Evolutionary conservation across 2,329 filamentous ascomycete genomes (phyloP).

Genomic region (Cladophialophora yegresii): DNA sequence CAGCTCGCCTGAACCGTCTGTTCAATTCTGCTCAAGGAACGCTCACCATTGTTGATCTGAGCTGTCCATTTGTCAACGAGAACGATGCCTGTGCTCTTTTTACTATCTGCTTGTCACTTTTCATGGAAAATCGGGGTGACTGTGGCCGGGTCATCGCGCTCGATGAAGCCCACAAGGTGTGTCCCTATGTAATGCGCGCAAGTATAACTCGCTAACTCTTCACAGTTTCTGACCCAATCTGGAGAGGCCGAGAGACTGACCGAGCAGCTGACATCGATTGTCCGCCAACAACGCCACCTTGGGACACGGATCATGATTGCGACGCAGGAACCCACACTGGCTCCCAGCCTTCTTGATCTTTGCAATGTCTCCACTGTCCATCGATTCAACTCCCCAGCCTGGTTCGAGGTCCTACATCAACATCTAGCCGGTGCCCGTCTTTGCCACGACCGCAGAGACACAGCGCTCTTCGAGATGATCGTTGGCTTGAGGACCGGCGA

Average conservation of each 20-base stretch:
- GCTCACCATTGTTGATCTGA: constrained; percentile 70
- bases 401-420: constrained; percentile 54
- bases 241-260: constrained; percentile 62
- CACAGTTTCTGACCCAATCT: constrained; percentile 61
- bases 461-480: constrained; percentile 50
- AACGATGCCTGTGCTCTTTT: constrained; percentile 71
- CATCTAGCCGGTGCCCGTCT: constrained; percentile 53
- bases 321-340: constrained; percentile 75
- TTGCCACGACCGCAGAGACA: constrained; percentile 29
- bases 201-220: neutral
- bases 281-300: constrained; percentile 71
- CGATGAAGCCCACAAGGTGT: constrained; percentile 74
- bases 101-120: constrained; percentile 68
- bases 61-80: constrained; percentile 68
- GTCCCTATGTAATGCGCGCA: neutral
- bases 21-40: constrained; percentile 48
- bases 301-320: constrained; percentile 69
- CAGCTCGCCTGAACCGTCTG: constrained; percentile 20
- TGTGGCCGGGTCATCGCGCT: constrained; percentile 66
- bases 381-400: constrained; percentile 67
- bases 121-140: constrained; percentile 57
- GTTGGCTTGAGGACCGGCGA: constrained; percentile 53
- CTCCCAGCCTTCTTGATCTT: constrained; percentile 67
- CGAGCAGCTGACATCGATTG: constrained; percentile 61
- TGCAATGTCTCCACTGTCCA: constrained; percentile 73